Evolutionary conservation across 331 rosid species (phyloP), one percentile per base, ranked within the genome.

Genomic region (Malus hybrid): DNA sequence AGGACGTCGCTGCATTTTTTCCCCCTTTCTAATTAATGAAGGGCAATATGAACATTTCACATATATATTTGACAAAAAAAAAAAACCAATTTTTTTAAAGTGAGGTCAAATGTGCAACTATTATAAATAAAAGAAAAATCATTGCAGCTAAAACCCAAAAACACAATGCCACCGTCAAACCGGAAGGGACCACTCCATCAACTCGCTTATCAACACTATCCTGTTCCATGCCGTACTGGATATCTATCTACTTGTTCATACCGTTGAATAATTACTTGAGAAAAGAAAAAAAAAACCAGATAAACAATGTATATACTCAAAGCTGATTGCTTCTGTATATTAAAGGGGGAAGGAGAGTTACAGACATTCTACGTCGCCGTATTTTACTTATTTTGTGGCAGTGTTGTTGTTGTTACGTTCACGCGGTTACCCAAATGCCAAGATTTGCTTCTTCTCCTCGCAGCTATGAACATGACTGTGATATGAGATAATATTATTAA

Each of bases 341-440:
- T 52, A 66, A 75, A 33, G 52, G 16, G 1, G n/a, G 73, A 7
- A 70, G 19, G 22, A 56, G 32, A 70, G 24, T 27, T 57, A 50
- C 76, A 52, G 42, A 32, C 32, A 16, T 22, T 57, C 64, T 50
- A 79, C 81, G 86, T 70, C 74, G 80, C 73, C 82, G 80, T 73
- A 10, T 63, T 67, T 12, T 44, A 27, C 76, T 52, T 56, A 22
- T 67, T 12, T 33, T 15, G n/a, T 6, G 32, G 10, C 27, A 10
- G 15, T 44, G 16, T 63, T 20, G 64, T 31, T 5, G 20, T 24
- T 29, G 72, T 28, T 28, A 73, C 80, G 78, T 65, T 70, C 70
- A 77, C 87, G 87, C 83, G 82, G 80, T 83, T 65, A 19, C 55
- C 72, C 75, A 27, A 7, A 6, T 62, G 52, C 69, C 77, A 59